Conservation (phyloP, 2,329 filamentous ascomycete genomes). For the Fusarium devonianum region DNA sequence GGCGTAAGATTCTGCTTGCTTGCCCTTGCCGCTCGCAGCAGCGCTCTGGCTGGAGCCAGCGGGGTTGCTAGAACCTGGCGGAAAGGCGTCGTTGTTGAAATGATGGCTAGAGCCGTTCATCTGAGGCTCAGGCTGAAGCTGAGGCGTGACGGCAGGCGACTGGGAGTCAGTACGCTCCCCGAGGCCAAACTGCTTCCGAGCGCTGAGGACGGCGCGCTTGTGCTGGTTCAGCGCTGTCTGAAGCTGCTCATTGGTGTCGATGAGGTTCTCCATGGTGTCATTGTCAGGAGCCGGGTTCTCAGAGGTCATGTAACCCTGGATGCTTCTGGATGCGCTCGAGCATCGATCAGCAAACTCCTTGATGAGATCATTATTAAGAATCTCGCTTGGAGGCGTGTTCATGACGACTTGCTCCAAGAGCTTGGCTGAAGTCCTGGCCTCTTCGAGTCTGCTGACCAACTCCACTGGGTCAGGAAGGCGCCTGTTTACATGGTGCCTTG, state of each 20-base stretch:
- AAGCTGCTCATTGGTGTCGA: slow-evolving; percentile 93
- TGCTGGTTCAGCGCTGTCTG: slow-evolving; percentile 83
- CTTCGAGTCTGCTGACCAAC: slow-evolving; percentile 82
- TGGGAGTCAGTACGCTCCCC: slow-evolving; percentile 42
- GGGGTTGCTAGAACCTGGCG: slow-evolving; percentile 23
- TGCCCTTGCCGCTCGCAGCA: slow-evolving; percentile 46
- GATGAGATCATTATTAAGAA: slow-evolving; percentile 85
- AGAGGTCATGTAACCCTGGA: slow-evolving; percentile 85
- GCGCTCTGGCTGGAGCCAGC: slow-evolving; percentile 17
- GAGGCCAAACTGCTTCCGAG: slow-evolving; percentile 61
- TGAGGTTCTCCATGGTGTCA: slow-evolving; percentile 89
- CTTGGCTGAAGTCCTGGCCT: slow-evolving; percentile 88
- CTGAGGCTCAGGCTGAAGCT: slow-evolving; percentile 12
- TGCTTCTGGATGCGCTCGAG: slow-evolving; percentile 77
- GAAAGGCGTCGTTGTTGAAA: slow-evolving; percentile 19
- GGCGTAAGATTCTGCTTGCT: slow-evolving; percentile 43
- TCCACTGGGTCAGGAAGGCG: slow-evolving; percentile 74
- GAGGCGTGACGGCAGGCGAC: slow-evolving; percentile 40
- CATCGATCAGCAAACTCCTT: slow-evolving; percentile 92
- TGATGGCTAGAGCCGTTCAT: slow-evolving; percentile 44
- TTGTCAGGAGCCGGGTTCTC: slow-evolving; percentile 86
- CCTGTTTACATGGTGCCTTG: slow-evolving; percentile 57
- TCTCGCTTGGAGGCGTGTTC: slow-evolving; percentile 78
- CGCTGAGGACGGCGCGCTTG: slow-evolving; percentile 77
- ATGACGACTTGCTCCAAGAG: slow-evolving; percentile 91